Percentiles rank a stretch among this genome's conserved stretches.
These are phyloP conservation scores for Melaleuca quinquenervia DNA, from an alignment of 345 rosid species.

Conservation along the genomic window DNA sequence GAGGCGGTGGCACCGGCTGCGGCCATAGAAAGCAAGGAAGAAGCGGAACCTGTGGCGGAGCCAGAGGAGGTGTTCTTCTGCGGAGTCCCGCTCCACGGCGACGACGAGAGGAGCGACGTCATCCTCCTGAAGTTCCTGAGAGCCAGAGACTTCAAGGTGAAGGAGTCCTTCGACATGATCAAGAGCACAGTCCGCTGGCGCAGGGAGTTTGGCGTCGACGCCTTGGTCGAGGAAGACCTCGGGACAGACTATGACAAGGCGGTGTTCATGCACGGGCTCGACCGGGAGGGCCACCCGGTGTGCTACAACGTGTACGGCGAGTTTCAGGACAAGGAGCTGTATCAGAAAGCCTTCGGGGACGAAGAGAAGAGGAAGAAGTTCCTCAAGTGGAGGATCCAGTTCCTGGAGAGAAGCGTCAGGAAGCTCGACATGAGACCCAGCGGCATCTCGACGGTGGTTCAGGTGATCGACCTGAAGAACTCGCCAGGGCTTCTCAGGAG, in stretches of 20 bases:
- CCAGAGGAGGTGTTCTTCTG: constrained; percentile 52
- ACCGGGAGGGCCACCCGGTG: constrained; percentile 75
- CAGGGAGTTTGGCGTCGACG: constrained; percentile 53
- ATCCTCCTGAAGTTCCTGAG: constrained; percentile 67
- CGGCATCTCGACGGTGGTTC: constrained; percentile 50
- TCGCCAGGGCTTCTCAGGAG: constrained; percentile 59
- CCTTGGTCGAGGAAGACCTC: constrained; percentile 46
- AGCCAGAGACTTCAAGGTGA: constrained; percentile 82
- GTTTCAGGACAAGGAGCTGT: constrained; percentile 64
- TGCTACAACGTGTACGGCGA: constrained; percentile 79
- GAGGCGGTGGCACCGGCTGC: background rate
- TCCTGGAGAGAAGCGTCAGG: constrained; percentile 67
- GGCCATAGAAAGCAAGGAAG: background rate
- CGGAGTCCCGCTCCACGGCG: constrained; percentile 58
- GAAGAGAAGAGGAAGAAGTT: constrained; percentile 62
- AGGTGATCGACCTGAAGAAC: constrained; percentile 72
- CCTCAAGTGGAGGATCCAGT: constrained; percentile 78
- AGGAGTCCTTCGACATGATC: constrained; percentile 66
- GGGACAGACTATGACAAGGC: constrained; percentile 64
- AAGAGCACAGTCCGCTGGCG: constrained; percentile 72
- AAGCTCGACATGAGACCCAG: constrained; percentile 62
- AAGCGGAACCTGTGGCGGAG: background rate
- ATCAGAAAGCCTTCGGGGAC: constrained; percentile 42
- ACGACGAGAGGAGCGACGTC: constrained; percentile 70
- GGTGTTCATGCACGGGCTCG: constrained; percentile 69